A percentile compares a stretch with the other conserved stretches of the same genome.
phyloP scores from a whole-genome alignment of 192 early-diverging fungal species.

The Cladochytrium replicatum region DNA sequence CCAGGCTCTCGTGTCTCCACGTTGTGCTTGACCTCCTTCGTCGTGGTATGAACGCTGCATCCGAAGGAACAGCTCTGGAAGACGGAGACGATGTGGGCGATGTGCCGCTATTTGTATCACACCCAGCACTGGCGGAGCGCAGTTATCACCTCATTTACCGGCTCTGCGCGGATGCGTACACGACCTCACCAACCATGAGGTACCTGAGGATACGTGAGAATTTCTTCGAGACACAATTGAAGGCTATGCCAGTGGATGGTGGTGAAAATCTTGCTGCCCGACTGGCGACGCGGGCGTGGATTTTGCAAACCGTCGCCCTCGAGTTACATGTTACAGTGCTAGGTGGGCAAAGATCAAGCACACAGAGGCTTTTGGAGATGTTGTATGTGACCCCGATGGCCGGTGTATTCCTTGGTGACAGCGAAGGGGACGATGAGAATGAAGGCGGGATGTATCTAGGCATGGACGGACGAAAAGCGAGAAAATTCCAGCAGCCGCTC shows the following conservation, averaged over 20 bases:
- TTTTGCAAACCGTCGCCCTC: conserved; percentile 74
- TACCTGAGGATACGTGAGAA: conserved; percentile 71
- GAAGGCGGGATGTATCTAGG: conserved; percentile 4
- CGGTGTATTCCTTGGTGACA: background rate
- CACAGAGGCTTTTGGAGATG: conserved; percentile 34
- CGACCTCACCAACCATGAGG: conserved; percentile 58
- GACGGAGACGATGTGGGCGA: conserved; percentile 19
- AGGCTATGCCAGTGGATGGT: conserved; percentile 41
- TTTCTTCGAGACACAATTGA: conserved; percentile 54
- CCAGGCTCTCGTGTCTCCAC: conserved; percentile 46
- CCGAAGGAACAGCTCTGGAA: background rate
- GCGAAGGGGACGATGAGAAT: conserved; percentile 7
- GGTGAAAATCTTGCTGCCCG: conserved; percentile 12
- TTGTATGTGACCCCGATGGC: conserved; percentile 26
- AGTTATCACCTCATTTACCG: conserved; percentile 81
- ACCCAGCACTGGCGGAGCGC: conserved; percentile 74
- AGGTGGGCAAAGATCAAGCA: conserved; percentile 26
- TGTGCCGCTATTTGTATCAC: conserved; percentile 45
- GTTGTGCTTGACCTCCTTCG: conserved; percentile 41
- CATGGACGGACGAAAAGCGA: background rate
- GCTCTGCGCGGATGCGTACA: conserved; percentile 62
- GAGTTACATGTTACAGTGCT: conserved; percentile 67
- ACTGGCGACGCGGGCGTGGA: conserved; percentile 82
- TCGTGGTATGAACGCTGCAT: conserved; percentile 19
- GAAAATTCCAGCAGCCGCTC: conserved; percentile 49